Evolutionary conservation across 805 yeast genomes (phyloP), one percentile per base, ranked within the genome.

Genomic region (Candida boidinii): DNA sequence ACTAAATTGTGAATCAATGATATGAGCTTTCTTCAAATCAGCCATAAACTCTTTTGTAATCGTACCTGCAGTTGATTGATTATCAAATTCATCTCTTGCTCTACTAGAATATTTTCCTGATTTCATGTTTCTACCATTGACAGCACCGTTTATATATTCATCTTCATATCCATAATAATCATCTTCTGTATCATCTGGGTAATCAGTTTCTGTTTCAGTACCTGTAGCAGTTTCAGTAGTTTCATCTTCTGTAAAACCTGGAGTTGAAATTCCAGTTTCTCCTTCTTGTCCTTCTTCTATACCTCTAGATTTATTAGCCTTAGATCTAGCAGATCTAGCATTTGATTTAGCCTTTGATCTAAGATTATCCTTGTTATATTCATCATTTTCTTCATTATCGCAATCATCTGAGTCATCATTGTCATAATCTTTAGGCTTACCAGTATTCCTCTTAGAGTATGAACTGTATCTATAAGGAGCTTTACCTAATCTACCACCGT

Each of bases 31-130:
- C 29, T 68, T 50, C 36, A 67, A 62, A 39, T 66, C 72, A 11
- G 60, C 45, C 53, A 62, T 47, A 45, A 64, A 65, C 26, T 68
- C 73, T 23, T 59, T 64, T 29, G 65, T 59, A 39, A 66, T 55
- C n/a, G 45, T 39, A 21, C 43, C 45, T 16, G 42, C 36, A 21
- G 33, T 30, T 5, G 42, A 39, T 14, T 36, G 23, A 17, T 11
- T 16, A 21, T 33, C 39, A 23, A 16, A 23, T 14, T 31, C 34
- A 7, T 29, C 33, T 6, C 17, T 7, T 27, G 5, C 8, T 23
- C n/a, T 12, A 17, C 22, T 10, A 17, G 22, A 17, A 19, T 30
- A 18, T 19, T 29, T 14, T 29, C 20, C 14, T 11, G 26, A 4
- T 35, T 30, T n/a, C n/a, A n/a, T n/a, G n/a, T n/a, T n/a, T 17